A percentile compares a stretch with the other conserved stretches of the same genome.
These are phyloP conservation scores for Torulaspora pretoriensis DNA, from an alignment of 1,139 yeast genomes.

Conservation along the genomic window DNA sequence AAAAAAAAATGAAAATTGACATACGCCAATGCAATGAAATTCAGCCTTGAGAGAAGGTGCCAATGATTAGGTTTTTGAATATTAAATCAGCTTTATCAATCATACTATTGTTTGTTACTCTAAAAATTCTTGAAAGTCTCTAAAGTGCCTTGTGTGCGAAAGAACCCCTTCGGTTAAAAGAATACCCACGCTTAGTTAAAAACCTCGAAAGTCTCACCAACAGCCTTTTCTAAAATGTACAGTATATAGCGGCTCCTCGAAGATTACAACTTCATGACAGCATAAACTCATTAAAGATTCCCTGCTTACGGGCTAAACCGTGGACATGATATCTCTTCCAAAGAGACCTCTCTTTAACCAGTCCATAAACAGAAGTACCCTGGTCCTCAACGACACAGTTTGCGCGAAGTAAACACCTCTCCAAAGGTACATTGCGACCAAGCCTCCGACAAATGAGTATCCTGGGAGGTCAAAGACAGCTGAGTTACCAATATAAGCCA, in stretches of 20 bases:
- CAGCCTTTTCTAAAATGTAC: neutral
- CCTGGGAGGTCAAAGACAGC: conserved; percentile 62
- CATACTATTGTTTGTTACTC: too few species aligned
- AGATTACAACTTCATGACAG: neutral
- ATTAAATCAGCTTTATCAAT: too few species aligned
- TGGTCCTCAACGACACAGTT: conserved; percentile 54
- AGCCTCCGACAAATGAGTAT: conserved; percentile 54
- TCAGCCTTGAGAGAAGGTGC: too few species aligned
- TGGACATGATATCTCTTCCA: conserved; percentile 52
- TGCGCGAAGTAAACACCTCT: conserved; percentile 63
- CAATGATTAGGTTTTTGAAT: too few species aligned
- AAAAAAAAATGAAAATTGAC: neutral
- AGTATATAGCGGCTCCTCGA: neutral
- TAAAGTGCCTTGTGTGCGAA: too few species aligned
- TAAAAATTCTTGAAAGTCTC: too few species aligned
- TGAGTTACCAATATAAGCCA: conserved; percentile 61
- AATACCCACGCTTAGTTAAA: too few species aligned
- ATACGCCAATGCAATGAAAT: neutral
- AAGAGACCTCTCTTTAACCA: conserved; percentile 62
- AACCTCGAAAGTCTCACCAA: neutral
- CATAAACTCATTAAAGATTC: neutral
- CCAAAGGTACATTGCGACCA: conserved; percentile 64
- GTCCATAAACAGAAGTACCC: conserved; percentile 55
- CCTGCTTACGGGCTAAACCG: conserved; percentile 18
- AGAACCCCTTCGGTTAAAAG: too few species aligned